Percentiles rank a stretch among this genome's conserved stretches.
Evolutionary conservation across 768 basidiomycete species (phyloP).

Genomic region (Phylloporus sp.): DNA sequence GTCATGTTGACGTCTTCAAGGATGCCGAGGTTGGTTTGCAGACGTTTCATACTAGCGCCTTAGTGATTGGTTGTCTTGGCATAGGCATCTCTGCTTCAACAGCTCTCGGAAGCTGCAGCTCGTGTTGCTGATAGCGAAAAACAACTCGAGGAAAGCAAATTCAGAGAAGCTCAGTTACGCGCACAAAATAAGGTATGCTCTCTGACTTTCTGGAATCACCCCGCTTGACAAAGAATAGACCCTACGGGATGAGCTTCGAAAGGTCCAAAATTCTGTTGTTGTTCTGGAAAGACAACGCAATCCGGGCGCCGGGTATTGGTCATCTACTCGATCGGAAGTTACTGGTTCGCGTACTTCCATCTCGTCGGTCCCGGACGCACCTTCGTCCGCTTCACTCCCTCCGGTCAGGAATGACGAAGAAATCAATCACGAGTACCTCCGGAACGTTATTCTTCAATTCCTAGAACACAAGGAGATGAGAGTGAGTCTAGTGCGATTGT

Average conservation of each 20-base stretch:
- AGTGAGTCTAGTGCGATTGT: no score
- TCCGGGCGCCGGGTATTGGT: conserved; percentile 94
- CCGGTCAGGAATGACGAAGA: conserved; percentile 69
- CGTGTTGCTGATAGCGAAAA: conserved; percentile 54
- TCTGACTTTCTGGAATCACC: background rate
- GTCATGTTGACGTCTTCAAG: conserved; percentile 42
- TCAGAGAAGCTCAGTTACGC: conserved; percentile 64
- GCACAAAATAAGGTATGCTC: conserved; percentile 68
- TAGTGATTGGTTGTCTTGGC: conserved; percentile 9
- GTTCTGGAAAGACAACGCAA: conserved; percentile 86
- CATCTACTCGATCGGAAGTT: conserved; percentile 38
- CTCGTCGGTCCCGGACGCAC: conserved; percentile 40
- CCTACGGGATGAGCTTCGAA: conserved; percentile 89
- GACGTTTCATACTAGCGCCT: background rate
- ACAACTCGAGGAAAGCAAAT: conserved; percentile 67
- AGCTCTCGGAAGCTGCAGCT: conserved; percentile 43
- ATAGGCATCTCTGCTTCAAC: conserved; percentile 42
- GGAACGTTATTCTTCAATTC: conserved; percentile 96
- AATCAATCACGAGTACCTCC: conserved; percentile 90
- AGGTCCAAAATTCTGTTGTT: conserved; percentile 90
- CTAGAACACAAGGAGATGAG: conserved; percentile 98
- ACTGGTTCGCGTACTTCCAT: conserved; percentile 34
- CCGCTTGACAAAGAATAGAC: conserved; percentile 45
- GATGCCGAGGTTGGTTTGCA: conserved; percentile 57
- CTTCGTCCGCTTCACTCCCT: conserved; percentile 32